Evolutionary conservation across 352 stramenopile species (phyloP).

Genomic region (Aphanomyces euteiches): DNA sequence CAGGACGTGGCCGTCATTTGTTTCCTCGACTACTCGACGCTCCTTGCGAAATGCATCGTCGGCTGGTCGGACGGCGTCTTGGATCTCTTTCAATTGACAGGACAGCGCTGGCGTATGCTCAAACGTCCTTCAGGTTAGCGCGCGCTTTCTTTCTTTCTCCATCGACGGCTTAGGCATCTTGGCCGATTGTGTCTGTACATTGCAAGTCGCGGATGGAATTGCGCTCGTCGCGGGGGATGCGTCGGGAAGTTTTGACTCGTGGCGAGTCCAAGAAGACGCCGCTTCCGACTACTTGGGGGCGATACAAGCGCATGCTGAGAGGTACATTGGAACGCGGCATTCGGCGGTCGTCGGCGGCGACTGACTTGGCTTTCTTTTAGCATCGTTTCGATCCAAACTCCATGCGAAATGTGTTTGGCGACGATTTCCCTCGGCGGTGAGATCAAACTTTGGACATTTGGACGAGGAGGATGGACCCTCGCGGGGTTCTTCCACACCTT

Average conservation of each 20-base stretch:
- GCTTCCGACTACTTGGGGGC: constrained; percentile 1
- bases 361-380: constrained; percentile 3
- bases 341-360: not conserved
- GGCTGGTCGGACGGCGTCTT: constrained; percentile 26
- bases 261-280: constrained; percentile 4
- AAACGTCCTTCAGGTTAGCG: constrained; percentile 24
- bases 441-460: constrained; percentile 21
- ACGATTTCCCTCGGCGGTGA: constrained; percentile 2
- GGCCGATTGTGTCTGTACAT: constrained; percentile 23
- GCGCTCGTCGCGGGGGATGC: constrained; percentile 15
- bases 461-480: not conserved
- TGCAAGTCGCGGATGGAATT: not conserved
- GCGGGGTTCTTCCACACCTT: constrained; percentile 18
- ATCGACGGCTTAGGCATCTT: constrained; percentile 2
- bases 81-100: constrained; percentile 24
- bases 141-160: too few relatives aligned
- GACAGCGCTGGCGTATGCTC: constrained; percentile 16
- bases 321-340: not conserved
- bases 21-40: constrained; percentile 26
- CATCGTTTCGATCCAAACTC: constrained; percentile 19
- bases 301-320: constrained; percentile 2
- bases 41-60: constrained; percentile 24
- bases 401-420: not conserved
- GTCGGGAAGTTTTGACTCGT: constrained; percentile 12
- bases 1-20: constrained; percentile 12